Conservation (phyloP, 2,329 filamentous ascomycete species). For the Colletotrichum neosansevieriae region DNA sequence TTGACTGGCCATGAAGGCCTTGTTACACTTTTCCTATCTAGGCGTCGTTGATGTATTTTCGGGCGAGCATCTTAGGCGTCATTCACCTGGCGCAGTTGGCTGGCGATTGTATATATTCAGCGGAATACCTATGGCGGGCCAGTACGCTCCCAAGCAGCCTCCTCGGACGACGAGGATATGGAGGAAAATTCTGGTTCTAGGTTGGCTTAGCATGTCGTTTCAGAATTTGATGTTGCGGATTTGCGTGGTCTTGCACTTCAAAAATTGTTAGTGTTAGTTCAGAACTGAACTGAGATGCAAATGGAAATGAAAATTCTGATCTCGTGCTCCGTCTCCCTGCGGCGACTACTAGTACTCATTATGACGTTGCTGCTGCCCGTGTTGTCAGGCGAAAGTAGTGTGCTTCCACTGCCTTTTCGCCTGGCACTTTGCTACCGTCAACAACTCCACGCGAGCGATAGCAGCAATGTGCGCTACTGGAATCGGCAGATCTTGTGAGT, state of each 20-base stretch:
- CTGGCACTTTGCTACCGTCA: no score
- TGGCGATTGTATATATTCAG: conserved; percentile 29
- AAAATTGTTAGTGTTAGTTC: conserved; percentile 14
- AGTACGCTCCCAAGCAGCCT: neutral
- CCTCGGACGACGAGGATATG: neutral
- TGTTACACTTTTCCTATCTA: neutral
- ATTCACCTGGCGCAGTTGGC: conserved; percentile 17
- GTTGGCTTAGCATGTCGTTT: conserved; percentile 1
- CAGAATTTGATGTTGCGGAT: conserved; percentile 13
- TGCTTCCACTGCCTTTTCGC: no score
- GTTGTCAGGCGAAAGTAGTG: no score
- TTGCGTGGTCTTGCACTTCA: conserved; percentile 14
- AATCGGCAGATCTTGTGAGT: no score
- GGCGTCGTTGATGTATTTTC: conserved; percentile 16
- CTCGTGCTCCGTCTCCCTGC: no score
- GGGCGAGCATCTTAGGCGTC: conserved; percentile 24
- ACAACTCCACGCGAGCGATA: no score
- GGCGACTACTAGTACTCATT: no score
- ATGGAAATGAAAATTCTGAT: neutral
- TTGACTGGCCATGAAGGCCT: neutral
- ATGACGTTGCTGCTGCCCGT: neutral
- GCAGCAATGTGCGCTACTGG: no score
- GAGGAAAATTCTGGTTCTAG: neutral
- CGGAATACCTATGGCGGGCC: conserved; percentile 20
- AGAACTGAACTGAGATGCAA: neutral